A percentile compares a stretch with the other conserved stretches of the same genome.
These are phyloP conservation scores for Moricandia arvensis DNA, from an alignment of 345 rosid genomes.

Conservation along the genomic window DNA sequence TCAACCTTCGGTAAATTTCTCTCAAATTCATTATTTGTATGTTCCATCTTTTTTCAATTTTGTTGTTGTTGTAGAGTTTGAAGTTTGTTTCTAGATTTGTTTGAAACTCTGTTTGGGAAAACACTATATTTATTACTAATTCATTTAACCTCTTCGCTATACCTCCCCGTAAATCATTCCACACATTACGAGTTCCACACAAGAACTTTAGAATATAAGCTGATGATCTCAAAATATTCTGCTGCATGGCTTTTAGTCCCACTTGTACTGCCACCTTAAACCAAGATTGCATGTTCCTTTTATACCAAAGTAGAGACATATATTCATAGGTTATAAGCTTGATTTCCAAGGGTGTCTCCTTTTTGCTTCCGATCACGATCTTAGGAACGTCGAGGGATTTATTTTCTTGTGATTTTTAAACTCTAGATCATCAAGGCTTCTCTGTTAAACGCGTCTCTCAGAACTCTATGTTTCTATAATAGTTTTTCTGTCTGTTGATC, in stretches of 20 bases:
- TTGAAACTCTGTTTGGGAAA: background rate
- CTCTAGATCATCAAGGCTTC: no score
- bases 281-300: conserved; percentile 8
- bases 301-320: background rate
- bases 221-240: background rate
- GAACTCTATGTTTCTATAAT: background rate
- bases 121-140: background rate
- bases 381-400: background rate
- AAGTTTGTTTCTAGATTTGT: background rate
- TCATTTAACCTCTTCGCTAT: background rate
- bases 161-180: background rate
- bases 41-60: background rate
- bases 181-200: background rate
- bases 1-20: background rate
- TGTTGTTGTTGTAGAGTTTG: background rate
- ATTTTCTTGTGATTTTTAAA: no score
- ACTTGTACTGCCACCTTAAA: background rate
- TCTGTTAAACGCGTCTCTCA: no score
- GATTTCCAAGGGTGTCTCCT: background rate
- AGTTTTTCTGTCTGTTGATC: background rate
- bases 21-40: background rate
- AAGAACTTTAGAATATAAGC: background rate
- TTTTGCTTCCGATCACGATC: conserved; percentile 2
- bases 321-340: conserved; percentile 4
- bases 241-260: background rate